Evolutionary conservation across 1,284 basidiomycete species (phyloP).

Genomic region (Ganoderma multipileum): DNA sequence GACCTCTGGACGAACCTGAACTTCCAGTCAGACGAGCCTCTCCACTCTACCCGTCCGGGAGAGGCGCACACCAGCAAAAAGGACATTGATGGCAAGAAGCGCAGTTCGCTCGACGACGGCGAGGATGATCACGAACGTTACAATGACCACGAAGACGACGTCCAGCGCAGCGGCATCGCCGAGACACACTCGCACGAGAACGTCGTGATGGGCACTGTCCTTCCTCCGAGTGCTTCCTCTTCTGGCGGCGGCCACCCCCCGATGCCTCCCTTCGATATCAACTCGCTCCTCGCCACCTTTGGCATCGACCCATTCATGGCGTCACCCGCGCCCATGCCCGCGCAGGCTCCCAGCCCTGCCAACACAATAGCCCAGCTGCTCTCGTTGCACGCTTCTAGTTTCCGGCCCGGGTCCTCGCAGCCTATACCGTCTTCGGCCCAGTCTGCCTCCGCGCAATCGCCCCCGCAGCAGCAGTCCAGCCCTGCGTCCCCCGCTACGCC

Average conservation of each 20-base stretch:
- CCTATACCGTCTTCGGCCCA: constrained; percentile 29
- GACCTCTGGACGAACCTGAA: constrained; percentile 85
- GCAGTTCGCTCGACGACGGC: constrained; percentile 36
- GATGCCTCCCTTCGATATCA: constrained; percentile 56
- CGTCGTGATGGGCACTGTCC: constrained; percentile 54
- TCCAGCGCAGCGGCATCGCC: constrained; percentile 55
- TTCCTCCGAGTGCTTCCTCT: constrained; percentile 28
- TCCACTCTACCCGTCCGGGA: constrained; percentile 36
- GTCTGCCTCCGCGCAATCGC: constrained; percentile 17
- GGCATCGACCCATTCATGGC: constrained; percentile 63
- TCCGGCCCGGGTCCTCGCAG: constrained; percentile 26
- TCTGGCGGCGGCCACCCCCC: constrained; percentile 27
- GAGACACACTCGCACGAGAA: constrained; percentile 64
- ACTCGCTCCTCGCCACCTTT: constrained; percentile 63
- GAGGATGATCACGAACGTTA: constrained; percentile 43
- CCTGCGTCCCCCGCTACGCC: constrained; percentile 26
- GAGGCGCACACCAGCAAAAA: constrained; percentile 25
- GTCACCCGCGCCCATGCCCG: constrained; percentile 39
- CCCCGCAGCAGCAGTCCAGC: constrained; percentile 21
- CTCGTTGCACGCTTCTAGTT: constrained; percentile 56
- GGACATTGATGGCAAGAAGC: constrained; percentile 30
- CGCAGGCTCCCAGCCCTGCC: constrained; percentile 41
- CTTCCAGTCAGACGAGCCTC: constrained; percentile 79
- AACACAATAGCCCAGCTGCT: constrained; percentile 72
- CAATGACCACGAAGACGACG: constrained; percentile 51